Evolutionary conservation across 768 basidiomycete genomes (phyloP), one percentile per base, ranked within the genome.

Genomic region (Lactifluus pinguis): DNA sequence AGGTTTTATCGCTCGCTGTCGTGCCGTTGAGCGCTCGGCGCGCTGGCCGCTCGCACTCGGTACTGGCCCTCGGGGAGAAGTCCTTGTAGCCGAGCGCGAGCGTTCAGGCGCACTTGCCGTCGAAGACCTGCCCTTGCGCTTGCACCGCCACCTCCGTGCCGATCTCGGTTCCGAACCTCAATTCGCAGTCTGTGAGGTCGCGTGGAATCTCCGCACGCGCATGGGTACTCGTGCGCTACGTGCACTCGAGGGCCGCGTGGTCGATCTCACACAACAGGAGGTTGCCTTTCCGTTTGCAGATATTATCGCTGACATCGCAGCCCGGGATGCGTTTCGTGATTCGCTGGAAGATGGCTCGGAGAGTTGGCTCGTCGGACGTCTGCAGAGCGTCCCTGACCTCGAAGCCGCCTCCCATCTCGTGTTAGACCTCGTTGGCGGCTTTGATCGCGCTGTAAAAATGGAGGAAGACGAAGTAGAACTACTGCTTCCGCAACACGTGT

Each of bases 1-100:
- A 69, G 93, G 95, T 3, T 95, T 98, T 68, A 84, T 95, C 62
- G 88, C 94, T 8, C 81, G 91, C 59, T 94, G 92, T 68, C 83
- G 89, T 55, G 92, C 93, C 65, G 78, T 94, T n/a, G 95, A 97
- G 73, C 85, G 89, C 47, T 84, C 83, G 62, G 88, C 87, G 38
- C 81, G 89, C 48, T 87, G 88, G 83, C 92, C 92, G 2, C 79
- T 92, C 30, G 79, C 79, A 15, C 77, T 92, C 39, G 85, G 83
- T 44, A 69, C 77, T 25, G 74, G 73, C 17, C 73, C 72, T 57
- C 64, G 69, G 15, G 67, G 67, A 50, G 79, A 80, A 36, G 72
- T 87, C 32, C 70, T 91, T 53, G 71, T 92, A 25, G 74, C 89
- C 14, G 89, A 92, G 72, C 79, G 92, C 60, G 92, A 95, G 70